phyloP scores from a whole-genome alignment of 495 filamentous ascomycete species.

The Neurospora africana region DNA sequence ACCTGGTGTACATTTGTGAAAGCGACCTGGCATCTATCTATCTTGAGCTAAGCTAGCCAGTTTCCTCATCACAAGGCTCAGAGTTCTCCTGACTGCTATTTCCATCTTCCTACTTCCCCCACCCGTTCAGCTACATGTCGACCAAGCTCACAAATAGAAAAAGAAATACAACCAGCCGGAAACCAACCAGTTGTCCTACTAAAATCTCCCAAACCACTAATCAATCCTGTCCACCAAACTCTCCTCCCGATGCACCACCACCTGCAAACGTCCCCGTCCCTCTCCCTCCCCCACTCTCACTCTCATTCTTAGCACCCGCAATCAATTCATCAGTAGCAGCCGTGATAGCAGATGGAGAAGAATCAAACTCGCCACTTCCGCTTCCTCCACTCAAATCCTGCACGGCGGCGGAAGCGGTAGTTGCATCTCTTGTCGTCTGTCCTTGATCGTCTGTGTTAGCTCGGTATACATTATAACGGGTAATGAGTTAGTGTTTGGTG shows the following conservation, averaged over 20 bases:
- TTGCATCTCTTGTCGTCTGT: not conserved
- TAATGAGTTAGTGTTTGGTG: too few relatives aligned
- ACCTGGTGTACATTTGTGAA: not conserved
- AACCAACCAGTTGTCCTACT: not conserved
- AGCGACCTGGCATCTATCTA: not conserved
- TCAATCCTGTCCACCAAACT: not conserved
- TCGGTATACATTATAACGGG: too few relatives aligned
- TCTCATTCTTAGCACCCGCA: not conserved
- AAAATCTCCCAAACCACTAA: not conserved
- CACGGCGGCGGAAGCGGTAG: not conserved
- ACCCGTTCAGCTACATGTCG: not conserved
- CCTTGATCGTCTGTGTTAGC: not conserved
- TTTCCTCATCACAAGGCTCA: not conserved
- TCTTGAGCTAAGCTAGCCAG: not conserved
- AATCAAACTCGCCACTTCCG: not conserved
- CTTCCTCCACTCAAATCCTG: not conserved
- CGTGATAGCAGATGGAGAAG: not conserved
- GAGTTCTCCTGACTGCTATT: not conserved
- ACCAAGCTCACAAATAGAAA: not conserved
- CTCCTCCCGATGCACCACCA: not conserved
- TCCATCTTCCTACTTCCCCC: not conserved
- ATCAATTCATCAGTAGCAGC: not conserved
- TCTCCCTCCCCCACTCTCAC: not conserved
- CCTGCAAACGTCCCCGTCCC: not conserved
- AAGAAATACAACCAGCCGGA: not conserved